Evolutionary conservation across 1,284 basidiomycete genomes (phyloP).

Genomic region (Naganishia sp.): DNA sequence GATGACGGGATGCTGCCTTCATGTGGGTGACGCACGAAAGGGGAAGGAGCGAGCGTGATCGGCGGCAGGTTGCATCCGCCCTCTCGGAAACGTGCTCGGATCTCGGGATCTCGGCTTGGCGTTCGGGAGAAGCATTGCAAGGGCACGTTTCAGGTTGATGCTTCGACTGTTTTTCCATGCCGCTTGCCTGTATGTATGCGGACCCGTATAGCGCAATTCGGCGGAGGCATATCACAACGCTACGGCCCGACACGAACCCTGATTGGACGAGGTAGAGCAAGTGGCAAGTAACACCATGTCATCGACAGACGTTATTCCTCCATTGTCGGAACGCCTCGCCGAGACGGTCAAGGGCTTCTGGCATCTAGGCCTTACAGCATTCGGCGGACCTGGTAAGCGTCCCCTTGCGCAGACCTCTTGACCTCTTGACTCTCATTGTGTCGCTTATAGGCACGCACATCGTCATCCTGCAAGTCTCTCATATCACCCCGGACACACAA

Average conservation of each 20-base stretch:
- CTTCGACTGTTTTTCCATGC: no score
- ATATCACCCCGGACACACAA: background rate
- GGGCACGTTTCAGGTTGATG: no score
- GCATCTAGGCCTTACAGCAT: constrained; percentile 43
- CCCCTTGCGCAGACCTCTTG: background rate
- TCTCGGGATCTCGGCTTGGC: no score
- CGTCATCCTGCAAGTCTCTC: constrained; percentile 1
- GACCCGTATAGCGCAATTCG: no score
- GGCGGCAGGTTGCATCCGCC: no score
- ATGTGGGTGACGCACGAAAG: constrained; percentile 1
- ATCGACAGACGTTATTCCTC: background rate
- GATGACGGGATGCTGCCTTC: background rate
- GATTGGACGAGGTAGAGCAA: no score
- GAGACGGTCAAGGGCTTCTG: constrained; percentile 35
- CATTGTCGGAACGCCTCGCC: constrained; percentile 14
- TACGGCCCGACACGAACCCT: no score
- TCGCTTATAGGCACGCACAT: constrained; percentile 4
- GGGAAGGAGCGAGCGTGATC: background rate
- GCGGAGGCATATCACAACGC: no score
- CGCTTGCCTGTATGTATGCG: no score
- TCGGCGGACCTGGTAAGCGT: constrained; percentile 30
- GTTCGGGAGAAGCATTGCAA: no score
- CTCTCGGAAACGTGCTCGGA: no score
- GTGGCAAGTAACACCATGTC: background rate
- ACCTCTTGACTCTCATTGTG: no score